Percentiles rank a stretch among this genome's conserved stretches.
Evolutionary conservation across 257 asterid genomes (phyloP).

Genomic region (Solanum chiquidenum): DNA sequence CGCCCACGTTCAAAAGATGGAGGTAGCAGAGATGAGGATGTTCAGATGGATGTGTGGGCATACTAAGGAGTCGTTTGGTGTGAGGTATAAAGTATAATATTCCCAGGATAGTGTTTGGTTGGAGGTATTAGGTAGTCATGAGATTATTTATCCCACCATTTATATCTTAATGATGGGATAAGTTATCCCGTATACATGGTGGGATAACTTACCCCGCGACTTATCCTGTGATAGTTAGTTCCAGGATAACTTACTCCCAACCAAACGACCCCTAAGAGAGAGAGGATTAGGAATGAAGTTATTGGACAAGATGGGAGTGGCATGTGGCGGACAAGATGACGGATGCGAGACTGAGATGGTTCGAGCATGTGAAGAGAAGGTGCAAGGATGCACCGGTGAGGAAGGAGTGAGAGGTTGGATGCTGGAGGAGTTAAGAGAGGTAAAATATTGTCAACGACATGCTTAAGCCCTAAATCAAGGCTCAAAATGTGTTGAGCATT

Average conservation of each 20-base stretch:
- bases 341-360: background rate
- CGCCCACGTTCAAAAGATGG: background rate
- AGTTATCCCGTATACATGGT: no score
- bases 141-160: no score
- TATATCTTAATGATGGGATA: no score
- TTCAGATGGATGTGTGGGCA: background rate
- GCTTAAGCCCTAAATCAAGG: background rate
- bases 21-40: background rate
- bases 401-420: no score
- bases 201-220: no score
- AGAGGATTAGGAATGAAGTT: background rate
- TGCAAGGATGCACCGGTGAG: no score
- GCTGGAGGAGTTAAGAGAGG: background rate
- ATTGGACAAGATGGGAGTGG: background rate
- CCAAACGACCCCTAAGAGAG: no score
- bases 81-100: no score
- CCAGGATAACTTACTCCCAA: no score
- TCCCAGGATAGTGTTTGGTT: no score
- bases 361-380: no score
- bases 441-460: background rate
- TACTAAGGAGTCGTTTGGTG: background rate
- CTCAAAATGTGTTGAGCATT: background rate
- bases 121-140: fast-evolving
- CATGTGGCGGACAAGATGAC: background rate
- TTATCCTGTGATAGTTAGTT: no score